Percentiles rank a stretch among this genome's conserved stretches.
Evolutionary conservation across 2,329 filamentous ascomycete species (phyloP).

Genomic region (Colletotrichum australisinense): DNA sequence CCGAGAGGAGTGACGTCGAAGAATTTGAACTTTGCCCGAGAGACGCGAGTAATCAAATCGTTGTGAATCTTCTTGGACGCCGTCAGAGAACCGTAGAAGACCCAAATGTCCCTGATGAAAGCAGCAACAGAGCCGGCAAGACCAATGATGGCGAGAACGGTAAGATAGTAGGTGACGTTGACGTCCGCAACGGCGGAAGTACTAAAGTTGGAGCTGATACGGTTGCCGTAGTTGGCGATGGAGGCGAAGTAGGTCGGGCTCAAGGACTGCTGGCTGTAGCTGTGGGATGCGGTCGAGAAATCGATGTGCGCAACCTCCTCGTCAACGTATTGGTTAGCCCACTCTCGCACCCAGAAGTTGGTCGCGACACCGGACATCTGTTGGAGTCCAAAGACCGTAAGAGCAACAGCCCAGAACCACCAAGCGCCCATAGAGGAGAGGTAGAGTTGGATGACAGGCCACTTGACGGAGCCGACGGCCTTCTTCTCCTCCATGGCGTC

Average conservation of each 20-base stretch:
- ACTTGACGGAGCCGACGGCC: conserved; percentile 87
- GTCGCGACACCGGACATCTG: conserved; percentile 89
- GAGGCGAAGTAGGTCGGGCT: conserved; percentile 53
- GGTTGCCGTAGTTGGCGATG: conserved; percentile 51
- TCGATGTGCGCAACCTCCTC: conserved; percentile 51
- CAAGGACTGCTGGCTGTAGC: conserved; percentile 47
- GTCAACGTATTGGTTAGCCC: conserved; percentile 87
- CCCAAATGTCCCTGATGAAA: conserved; percentile 83
- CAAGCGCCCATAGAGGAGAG: conserved; percentile 92
- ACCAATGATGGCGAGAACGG: conserved; percentile 84
- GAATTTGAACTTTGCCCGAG: conserved; percentile 94
- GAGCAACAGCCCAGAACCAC: conserved; percentile 90
- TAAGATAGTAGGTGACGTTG: conserved; percentile 85
- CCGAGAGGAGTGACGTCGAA: conserved; percentile 97
- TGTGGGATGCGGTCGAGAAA: conserved; percentile 50
- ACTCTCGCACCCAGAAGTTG: conserved; percentile 94
- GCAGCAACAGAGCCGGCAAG: conserved; percentile 83
- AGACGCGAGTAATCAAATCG: conserved; percentile 80
- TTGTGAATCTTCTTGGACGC: conserved; percentile 89
- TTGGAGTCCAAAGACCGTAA: conserved; percentile 81
- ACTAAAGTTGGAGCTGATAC: conserved; percentile 43
- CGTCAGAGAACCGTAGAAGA: conserved; percentile 91
- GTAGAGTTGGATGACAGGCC: conserved; percentile 87
- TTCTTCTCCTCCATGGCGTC: conserved; percentile 79
- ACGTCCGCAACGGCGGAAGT: conserved; percentile 64